Evolutionary conservation across 345 rosid species (phyloP), one percentile per base, ranked within the genome.

Genomic region (Eucalyptus microcorys): DNA sequence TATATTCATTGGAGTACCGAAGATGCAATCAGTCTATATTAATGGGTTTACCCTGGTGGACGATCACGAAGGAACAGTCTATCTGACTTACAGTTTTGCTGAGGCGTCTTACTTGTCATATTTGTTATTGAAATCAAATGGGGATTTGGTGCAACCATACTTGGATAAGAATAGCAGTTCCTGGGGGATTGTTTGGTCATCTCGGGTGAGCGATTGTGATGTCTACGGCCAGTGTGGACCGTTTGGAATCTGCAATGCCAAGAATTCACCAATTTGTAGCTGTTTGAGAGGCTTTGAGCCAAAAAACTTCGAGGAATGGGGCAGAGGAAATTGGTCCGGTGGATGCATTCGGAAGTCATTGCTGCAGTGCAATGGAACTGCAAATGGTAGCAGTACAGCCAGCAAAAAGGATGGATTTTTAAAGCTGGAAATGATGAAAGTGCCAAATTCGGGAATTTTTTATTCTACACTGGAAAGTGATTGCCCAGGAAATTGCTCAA

Each of bases 191-290:
- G 17, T 4, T 24, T 89, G 89, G 91, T 24, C 79, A 15, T 6
- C 42, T 40, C 87, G 81, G 2, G 27, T 13, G 15, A 40, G 52
- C 3, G 86, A 87, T 4, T 92, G 93, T n/a, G 92, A 91, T 88
- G 47, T 68, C 55, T 91, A 92, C 45, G 91, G 91, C 45, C 57
- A 22, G 68, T 92, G 92, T 49, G 93, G 92, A 59, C 45, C 79
- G 4, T 92, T 91, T 7, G 91, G 91, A 40, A 50, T 49, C 49
- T 90, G 91, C 13, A 49, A 88, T 68, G 14, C 88, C 16, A 27
- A 32, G 10, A 87, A 76, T 48, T 45, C 88, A 7, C 92, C 93
- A 26, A 87, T 92, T 48, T 92, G 92, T 57, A 87, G 89, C 64
- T 91, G 93, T 37, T 59, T 87, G 22, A 43, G 37, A 47, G 90